Percentiles rank a stretch among this genome's conserved stretches.
Conservation (phyloP, 2,329 filamentous ascomycete species). For the Fusarium poae region DNA sequence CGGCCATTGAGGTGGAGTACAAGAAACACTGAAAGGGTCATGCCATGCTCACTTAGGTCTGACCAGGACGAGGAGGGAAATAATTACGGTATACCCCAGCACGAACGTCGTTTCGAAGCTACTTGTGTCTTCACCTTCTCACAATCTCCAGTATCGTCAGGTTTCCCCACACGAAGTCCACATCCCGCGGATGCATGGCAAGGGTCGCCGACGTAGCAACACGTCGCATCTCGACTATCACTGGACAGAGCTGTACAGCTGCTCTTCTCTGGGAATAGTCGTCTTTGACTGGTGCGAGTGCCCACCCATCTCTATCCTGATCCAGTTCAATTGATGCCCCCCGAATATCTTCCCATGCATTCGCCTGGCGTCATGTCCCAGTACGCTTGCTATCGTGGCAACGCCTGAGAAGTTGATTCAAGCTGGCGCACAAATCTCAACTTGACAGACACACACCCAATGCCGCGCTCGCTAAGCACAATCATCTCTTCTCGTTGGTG, state of each 20-base stretch:
- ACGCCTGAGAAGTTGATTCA: conserved; percentile 50
- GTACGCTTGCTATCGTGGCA: conserved; percentile 57
- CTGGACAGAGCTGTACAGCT: conserved; percentile 33
- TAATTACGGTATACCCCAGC: conserved; percentile 38
- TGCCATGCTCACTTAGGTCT: conserved; percentile 10
- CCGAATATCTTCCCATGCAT: conserved; percentile 41
- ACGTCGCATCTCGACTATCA: conserved; percentile 46
- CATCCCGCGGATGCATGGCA: conserved; percentile 44
- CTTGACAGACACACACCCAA: conserved; percentile 42
- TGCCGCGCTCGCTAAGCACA: conserved; percentile 24
- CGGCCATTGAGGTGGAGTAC: conserved; percentile 27
- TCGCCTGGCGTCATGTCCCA: conserved; percentile 48
- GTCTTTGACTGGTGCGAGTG: conserved; percentile 48
- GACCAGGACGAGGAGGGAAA: conserved; percentile 27
- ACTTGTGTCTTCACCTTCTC: conserved; percentile 29
- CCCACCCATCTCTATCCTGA: conserved; percentile 43
- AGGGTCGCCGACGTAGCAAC: conserved; percentile 45
- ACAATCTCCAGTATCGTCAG: conserved; percentile 40
- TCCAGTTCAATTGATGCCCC: conserved; percentile 45
- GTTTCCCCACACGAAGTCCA: conserved; percentile 44
- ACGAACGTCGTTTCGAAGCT: conserved; percentile 35
- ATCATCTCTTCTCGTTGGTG: conserved; percentile 31
- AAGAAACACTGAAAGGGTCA: conserved; percentile 15
- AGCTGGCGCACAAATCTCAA: conserved; percentile 27
- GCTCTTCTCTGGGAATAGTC: conserved; percentile 28